Evolutionary conservation across 1,139 yeast species (phyloP).

Genomic region (Suhomyces atakaporum): DNA sequence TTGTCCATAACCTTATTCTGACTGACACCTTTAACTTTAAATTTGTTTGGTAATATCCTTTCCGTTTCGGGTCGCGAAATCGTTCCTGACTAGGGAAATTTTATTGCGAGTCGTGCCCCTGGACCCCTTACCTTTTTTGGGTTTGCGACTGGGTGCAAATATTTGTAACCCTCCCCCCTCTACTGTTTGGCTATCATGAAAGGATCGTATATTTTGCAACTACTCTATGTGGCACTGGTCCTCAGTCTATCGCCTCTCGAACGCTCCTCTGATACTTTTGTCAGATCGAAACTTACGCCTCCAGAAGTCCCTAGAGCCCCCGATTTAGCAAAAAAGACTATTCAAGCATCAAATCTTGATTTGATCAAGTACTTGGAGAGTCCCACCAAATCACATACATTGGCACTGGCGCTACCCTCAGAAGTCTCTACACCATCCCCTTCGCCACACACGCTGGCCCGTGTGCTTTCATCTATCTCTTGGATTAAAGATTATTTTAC

Average conservation of each 20-base stretch:
- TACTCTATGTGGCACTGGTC: not conserved
- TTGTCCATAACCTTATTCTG: not conserved
- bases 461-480: conserved; percentile 3
- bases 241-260: not conserved
- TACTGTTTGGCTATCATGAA: not conserved
- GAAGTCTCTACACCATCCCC: not conserved
- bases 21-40: not conserved
- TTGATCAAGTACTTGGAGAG: not conserved
- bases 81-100: not conserved
- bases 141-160: not conserved
- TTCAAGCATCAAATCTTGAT: not conserved
- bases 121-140: not conserved
- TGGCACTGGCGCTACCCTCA: not conserved
- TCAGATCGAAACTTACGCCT: not conserved
- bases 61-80: not conserved
- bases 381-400: not conserved
- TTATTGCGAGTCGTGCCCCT: not conserved
- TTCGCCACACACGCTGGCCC: not conserved
- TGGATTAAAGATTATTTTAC: conserved; percentile 13
- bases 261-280: not conserved
- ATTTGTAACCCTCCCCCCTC: not conserved
- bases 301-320: not conserved
- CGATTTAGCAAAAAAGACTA: not conserved
- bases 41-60: not conserved
- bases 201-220: not conserved